Conservation (phyloP, 2,329 filamentous ascomycete genomes). For the Alternaria dauci region DNA sequence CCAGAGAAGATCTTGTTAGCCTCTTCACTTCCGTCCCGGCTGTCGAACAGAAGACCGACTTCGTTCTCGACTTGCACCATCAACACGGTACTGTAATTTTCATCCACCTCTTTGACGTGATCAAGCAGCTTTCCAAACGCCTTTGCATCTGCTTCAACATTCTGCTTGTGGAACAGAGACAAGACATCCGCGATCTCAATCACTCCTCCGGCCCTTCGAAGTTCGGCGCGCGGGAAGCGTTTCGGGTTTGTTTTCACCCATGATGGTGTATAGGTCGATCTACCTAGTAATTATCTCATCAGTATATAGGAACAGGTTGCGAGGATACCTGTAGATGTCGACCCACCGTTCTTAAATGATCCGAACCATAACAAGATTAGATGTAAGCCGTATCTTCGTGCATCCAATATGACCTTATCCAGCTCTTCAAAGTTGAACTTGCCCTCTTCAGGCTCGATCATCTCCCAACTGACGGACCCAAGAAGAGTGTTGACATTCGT, state of each 20-base stretch:
- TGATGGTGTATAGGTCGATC: constrained; percentile 36
- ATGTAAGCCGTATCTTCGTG: constrained; percentile 50
- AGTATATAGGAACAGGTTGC: not conserved
- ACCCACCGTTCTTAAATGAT: constrained; percentile 56
- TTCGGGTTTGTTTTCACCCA: constrained; percentile 47
- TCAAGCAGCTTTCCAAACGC: constrained; percentile 52
- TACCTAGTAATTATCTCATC: not conserved
- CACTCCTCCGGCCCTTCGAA: constrained; percentile 30
- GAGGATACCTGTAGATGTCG: not conserved
- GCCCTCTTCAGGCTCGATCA: constrained; percentile 57
- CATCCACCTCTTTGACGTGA: constrained; percentile 57
- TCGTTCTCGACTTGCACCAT: constrained; percentile 69
- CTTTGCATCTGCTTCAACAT: constrained; percentile 49
- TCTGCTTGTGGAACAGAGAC: constrained; percentile 47
- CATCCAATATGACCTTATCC: constrained; percentile 52
- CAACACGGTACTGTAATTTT: constrained; percentile 58
- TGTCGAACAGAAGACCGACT: constrained; percentile 59
- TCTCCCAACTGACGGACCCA: constrained; percentile 58
- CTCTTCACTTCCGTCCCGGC: constrained; percentile 57
- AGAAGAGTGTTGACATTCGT: constrained; percentile 58
- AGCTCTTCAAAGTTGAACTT: constrained; percentile 55
- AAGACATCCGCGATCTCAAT: constrained; percentile 32
- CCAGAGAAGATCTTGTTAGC: constrained; percentile 48
- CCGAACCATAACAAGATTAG: constrained; percentile 59
- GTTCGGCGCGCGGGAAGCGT: constrained; percentile 41